Base-by-base conservation (phyloP, 106 monocot genomes). In the Ottelia alismoides region DNA sequence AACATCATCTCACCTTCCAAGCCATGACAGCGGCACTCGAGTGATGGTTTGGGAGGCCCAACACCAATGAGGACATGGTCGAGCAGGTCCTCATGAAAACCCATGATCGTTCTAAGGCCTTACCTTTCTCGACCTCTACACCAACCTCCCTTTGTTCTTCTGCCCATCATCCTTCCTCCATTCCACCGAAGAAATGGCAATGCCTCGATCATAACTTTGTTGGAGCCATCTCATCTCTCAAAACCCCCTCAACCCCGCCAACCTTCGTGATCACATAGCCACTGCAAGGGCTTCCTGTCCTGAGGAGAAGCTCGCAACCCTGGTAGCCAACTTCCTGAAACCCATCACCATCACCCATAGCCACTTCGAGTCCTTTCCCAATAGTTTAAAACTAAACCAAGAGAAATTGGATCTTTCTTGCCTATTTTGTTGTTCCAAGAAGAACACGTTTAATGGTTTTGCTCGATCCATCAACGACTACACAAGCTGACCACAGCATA, bases 11-110 rank as follows among this genome's bases (percentile, higher is more conserved):
- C 52, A 28, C 30, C 28, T 57, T 21, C 19, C 28, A 25, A n/a
- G 25, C 21, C 47, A 96, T 96, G 94, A 73, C 81, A 48, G 83
- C 88, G 31, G 89, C 96, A 22, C 49, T 98, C 27, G 96, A 98
- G 70, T 98, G 96, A 73, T 98, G 96, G 96, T 98, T 89, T 9
- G 89, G 85, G 22, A 61, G 89, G 51, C 96, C 96, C 26, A 98
- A 89, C 76, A 89, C 82, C 24, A 89, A 98, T 65, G 96, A 98
- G 70, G 96, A 98, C 64, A 60, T 77, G 66, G 78, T 79, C 25
- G 94, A 94, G 71, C 94, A 94, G 30, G 85, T 88, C 30, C 82
- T 98, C 30, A 85, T 98, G 96, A 76, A 79, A 53, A 78, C 60
- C 52, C 64, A 79, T 26, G 70, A 82, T 60, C 81, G 89, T 21